Base-by-base conservation (phyloP, 164 flowering plant species). In the Berberis vulgaris region DNA sequence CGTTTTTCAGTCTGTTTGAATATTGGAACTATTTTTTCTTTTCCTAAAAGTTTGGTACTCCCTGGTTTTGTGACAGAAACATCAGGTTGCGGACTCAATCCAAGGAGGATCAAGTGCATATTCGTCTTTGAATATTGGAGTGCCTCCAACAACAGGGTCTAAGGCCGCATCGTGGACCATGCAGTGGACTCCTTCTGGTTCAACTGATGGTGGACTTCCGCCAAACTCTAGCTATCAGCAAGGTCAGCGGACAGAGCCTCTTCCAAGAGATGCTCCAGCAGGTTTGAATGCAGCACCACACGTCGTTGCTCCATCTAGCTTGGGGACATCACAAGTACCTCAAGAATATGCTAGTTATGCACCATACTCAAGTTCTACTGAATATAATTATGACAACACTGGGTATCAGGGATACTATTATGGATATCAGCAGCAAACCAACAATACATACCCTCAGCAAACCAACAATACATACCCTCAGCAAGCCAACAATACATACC, bases 351-450 rank as follows among this genome's bases (percentile, higher is more conserved):
- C 73, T 79, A 74, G 78, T 55, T 82, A 89, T 76, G 59, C 81
- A 38, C 61, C 86, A 26, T 85, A 89, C 62, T 67, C 81, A 57
- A 84, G 64, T 77, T 75, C 88, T 71, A 67, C 79, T 41, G 85
- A 81, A 42, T 85, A 86, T 81, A 79, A 78, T 63, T 85, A 89
- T 77, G 76, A 79, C 63, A 83, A 74, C 75, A 61, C 85, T 4
- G 95, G 85, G 47, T 89, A 91, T 72, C 68, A 76, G 63, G 76
- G 80, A 74, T 88, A 93, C 75, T 80, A 84, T 77, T 75, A 67
- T 66, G 80, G 79, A 66, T 89, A 85, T 69, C 86, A 82, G 66
- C 96, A 89, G 72, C 97, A 89, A 74, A 55, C 85, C 26, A 26
- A 26, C 26, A 26, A 26, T 26, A 26, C 26, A 26, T 26, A 26